These are phyloP conservation scores for Umbelopsis sp. DNA, from an alignment of 192 early-diverging fungal species.

Conservation along the genomic window DNA sequence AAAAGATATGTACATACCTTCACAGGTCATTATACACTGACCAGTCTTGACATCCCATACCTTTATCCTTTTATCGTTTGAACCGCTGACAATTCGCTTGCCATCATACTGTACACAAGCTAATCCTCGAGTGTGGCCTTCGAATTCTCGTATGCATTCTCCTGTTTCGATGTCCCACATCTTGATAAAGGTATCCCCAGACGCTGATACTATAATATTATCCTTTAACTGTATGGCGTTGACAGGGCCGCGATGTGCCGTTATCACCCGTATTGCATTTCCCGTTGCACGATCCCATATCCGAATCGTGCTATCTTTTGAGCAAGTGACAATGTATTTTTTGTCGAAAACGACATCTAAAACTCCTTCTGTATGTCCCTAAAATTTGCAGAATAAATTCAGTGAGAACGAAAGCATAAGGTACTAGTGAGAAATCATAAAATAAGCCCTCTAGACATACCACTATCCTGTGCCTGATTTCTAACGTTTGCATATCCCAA, in stretches of 20 bases:
- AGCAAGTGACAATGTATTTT: constrained; percentile 81
- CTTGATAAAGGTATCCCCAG: constrained; percentile 81
- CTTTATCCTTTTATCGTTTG: constrained; percentile 78
- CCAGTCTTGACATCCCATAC: constrained; percentile 72
- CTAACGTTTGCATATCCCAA: constrained; percentile 71
- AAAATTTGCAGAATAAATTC: not conserved
- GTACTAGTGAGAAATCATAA: not conserved
- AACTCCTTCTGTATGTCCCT: constrained; percentile 81
- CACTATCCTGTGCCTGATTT: constrained; percentile 51
- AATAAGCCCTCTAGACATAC: constrained; percentile 10
- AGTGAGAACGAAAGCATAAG: not conserved
- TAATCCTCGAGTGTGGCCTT: constrained; percentile 80
- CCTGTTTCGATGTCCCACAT: constrained; percentile 80
- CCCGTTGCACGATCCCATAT: constrained; percentile 80
- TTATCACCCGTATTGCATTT: constrained; percentile 63
- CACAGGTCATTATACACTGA: constrained; percentile 47
- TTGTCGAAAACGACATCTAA: constrained; percentile 86
- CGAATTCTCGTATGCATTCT: constrained; percentile 61
- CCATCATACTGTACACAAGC: constrained; percentile 93
- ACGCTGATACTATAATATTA: constrained; percentile 73
- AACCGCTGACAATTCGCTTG: constrained; percentile 78
- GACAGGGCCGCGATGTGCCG: constrained; percentile 93
- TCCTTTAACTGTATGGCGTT: constrained; percentile 88
- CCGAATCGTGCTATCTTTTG: constrained; percentile 92
- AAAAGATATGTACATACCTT: constrained; percentile 26